Evolutionary conservation across 345 rosid species (phyloP), one percentile per base, ranked within the genome.

Genomic region (Acer negundo): DNA sequence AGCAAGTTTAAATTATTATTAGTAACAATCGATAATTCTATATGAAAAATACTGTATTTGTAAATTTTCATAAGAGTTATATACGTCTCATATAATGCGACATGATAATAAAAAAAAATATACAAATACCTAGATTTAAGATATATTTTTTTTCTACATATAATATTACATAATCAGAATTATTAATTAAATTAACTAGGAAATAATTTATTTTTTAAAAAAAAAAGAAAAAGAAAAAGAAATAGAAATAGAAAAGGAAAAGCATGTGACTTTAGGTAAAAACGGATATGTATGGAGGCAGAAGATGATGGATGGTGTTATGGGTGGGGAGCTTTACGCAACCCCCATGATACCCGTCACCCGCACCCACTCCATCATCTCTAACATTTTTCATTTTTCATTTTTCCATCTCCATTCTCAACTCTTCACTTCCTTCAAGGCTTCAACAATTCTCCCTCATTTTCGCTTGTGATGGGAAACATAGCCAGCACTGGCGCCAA

Each of bases 381-480:
- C 23, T 5, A 58, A 72, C 67, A 84, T 81, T 79, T 81, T 35
- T 4, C 38, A 35, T 35, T 35, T 35, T 35, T 4, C 38, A 35
- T 35, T 35, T 35, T 35, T 35, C 38, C 38, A 35, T 35, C 55
- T 24, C 51, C 26, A 24, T 12, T 16, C 46, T 6, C 10, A 75
- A n/a, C n/a, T 46, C 53, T 64, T 42, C 4, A 49, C 62, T 40
- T 1, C 20, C 11, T 44, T 44, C 23, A 35, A 35, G 38, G 6
- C 38, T 78, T 31, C 58, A 35, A 35, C 38, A 35, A 35, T n/a
- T 58, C 81, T 11, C 53, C 28, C 65, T 10, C 20, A 26, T 40
- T 73, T 63, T 6, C 59, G 6, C n/a, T 40, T 16, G 11, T 22
- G 42, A 93, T 95, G 99, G 98, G 98, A 1, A 92, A 92, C 85